Conservation (phyloP, 202 grass and related monocot species). For the Brachypodium distachyon region DNA sequence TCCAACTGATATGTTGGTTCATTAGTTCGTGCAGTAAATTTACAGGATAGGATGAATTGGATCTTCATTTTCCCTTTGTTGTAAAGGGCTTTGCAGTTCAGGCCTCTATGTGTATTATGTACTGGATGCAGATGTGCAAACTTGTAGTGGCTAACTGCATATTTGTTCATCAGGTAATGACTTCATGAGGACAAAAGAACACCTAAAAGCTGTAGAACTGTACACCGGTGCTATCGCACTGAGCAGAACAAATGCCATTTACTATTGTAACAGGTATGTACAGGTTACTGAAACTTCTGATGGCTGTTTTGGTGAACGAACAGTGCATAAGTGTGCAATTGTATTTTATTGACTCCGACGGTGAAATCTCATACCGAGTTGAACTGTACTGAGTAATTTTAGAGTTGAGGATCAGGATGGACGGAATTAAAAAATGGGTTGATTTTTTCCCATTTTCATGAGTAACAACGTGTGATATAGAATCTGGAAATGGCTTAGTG, state of each 20-base stretch:
- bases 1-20: neutral
- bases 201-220: conserved; percentile 61
- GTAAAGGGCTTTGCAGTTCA: neutral
- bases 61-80: neutral
- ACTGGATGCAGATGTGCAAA: neutral
- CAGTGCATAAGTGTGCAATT: neutral
- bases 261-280: conserved; percentile 64
- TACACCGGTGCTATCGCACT: conserved; percentile 64
- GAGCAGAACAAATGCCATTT: conserved; percentile 59
- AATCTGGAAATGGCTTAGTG: neutral
- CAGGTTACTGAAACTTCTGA: neutral
- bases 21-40: neutral
- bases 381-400: neutral
- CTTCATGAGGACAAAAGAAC: conserved; percentile 48
- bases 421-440: neutral
- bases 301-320: neutral
- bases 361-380: neutral
- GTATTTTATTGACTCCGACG: neutral
- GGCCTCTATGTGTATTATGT: neutral
- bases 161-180: conserved; percentile 55
- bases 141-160: conserved; percentile 23
- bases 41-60: neutral
- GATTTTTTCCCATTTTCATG: neutral
- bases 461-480: neutral
- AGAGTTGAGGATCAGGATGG: neutral